Base-by-base conservation (phyloP, 345 rosid species). In the Euclidium syriacum region DNA sequence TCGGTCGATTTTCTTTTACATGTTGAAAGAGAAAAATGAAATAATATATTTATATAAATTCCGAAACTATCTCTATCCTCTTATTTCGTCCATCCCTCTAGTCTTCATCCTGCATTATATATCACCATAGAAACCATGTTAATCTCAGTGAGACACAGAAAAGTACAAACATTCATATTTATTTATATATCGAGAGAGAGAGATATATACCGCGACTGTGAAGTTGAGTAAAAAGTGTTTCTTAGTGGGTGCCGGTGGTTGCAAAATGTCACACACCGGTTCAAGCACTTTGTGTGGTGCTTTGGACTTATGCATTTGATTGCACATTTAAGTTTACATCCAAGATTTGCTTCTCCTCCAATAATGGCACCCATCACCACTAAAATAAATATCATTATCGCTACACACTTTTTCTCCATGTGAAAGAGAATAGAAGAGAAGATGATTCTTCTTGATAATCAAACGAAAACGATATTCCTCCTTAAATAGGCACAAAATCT, bases 341-440 rank as follows among this genome's bases (percentile, higher is more conserved):
- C 15, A 12, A 15, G 3, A 51, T 18, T 9, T 39, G 68, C 12
- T 52, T 52, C 60, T 30, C 52, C 60, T 52, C 43, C 52, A 14
- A 22, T 20, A 14, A 22, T 20, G 34, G 51, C 34, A 40, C 4
- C 16, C 52, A 64, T 29, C 24, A 30, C 12, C n/a, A 64, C 60
- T 17, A 52, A 19, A 30, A 64, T 24, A 0, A 40, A 39, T 7
- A 63, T 23, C 41, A 57, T 40, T 49, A 40, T 14, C 51, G 29
- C 41, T 3, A 20, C 25, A n/a, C 42, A 40, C 9, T 52, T 64
- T 9, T 41, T 52, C 12, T 29, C 60, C 68, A 64, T 57, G n/a
- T n/a, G n/a, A n/a, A n/a, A n/a, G n/a, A n/a, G n/a, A n/a, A n/a
- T n/a, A n/a, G n/a, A n/a, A n/a, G n/a, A n/a, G n/a, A n/a, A n/a